These are phyloP conservation scores for Flaveria floridana DNA, from an alignment of 140 eudicot genomes.

Conservation along the genomic window DNA sequence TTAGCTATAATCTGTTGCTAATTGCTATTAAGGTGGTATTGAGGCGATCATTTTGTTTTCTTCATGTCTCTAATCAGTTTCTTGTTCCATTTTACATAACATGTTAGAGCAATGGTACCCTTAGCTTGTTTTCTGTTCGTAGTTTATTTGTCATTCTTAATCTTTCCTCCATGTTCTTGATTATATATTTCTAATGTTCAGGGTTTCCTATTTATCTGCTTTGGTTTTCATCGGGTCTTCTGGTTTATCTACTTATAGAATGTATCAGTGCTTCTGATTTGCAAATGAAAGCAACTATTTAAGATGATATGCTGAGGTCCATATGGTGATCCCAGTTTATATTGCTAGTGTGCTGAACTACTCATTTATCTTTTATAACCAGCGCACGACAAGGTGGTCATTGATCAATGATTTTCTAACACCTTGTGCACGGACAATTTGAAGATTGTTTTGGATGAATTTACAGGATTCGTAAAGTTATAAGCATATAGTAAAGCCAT, in stretches of 20 bases:
- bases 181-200: slow-evolving; percentile 16
- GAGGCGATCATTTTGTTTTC: background rate
- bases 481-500: slow-evolving; percentile 19
- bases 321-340: slow-evolving; percentile 11
- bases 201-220: slow-evolving; percentile 10
- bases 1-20: slow-evolving; percentile 3
- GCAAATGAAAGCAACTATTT: background rate
- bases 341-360: background rate
- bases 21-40: background rate
- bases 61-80: slow-evolving; percentile 9
- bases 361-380: background rate
- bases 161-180: slow-evolving; percentile 16
- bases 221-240: slow-evolving; percentile 17
- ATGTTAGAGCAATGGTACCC: slow-evolving; percentile 8
- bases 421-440: slow-evolving; percentile 11
- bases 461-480: slow-evolving; percentile 3
- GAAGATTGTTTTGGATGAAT: slow-evolving; percentile 23
- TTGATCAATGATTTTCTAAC: background rate
- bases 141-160: background rate
- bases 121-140: slow-evolving; percentile 19
- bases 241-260: slow-evolving; percentile 25
- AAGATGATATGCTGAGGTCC: background rate
- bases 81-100: slow-evolving; percentile 12
- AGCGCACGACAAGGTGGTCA: slow-evolving; percentile 5
- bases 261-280: slow-evolving; percentile 8